These are phyloP conservation scores for Pythium coloratum DNA, from an alignment of 352 stramenopile genomes.

Conservation along the genomic window DNA sequence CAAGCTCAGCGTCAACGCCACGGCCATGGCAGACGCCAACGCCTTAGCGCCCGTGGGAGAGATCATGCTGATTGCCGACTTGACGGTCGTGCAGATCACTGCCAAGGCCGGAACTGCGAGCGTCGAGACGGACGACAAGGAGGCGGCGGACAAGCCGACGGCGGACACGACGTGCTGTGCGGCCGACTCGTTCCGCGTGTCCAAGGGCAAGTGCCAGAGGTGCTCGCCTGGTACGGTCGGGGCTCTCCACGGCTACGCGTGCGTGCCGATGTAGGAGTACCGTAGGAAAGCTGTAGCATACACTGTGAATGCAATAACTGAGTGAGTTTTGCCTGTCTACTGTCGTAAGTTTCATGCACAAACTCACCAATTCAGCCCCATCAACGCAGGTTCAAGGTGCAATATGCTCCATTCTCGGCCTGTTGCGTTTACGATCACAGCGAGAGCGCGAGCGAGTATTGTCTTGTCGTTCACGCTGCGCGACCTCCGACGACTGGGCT, in stretches of 20 bases:
- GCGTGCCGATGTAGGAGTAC: constrained; percentile 8
- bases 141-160: neutral
- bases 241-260: constrained; percentile 11
- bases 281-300: too few species aligned
- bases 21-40: too few species aligned
- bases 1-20: neutral
- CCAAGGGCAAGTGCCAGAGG: constrained; percentile 16
- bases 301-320: too few species aligned
- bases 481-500: too few species aligned
- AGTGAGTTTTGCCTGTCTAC: too few species aligned
- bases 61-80: constrained; percentile 6
- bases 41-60: neutral
- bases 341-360: too few species aligned
- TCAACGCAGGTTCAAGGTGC: too few species aligned
- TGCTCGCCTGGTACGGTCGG: neutral
- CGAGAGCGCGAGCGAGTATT: too few species aligned
- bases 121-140: neutral
- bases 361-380: too few species aligned
- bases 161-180: constrained; percentile 3
- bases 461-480: too few species aligned
- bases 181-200: constrained; percentile 11
- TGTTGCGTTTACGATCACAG: too few species aligned
- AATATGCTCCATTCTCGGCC: too few species aligned
- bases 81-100: constrained; percentile 6
- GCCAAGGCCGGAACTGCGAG: neutral